phyloP scores from a whole-genome alignment of 257 asterid genomes.

The Rubia yunnanensis region DNA sequence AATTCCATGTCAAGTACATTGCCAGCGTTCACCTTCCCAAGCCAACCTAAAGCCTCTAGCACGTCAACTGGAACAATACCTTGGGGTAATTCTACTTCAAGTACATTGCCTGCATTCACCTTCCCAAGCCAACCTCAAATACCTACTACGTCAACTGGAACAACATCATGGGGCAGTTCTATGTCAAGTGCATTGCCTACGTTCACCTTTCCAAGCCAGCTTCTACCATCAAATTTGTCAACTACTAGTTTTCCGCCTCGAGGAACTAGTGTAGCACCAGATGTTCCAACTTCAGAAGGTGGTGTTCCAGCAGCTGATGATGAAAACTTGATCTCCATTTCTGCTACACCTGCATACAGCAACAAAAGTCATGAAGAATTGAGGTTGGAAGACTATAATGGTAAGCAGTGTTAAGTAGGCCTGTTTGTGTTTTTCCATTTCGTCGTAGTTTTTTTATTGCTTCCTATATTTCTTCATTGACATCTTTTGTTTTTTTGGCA shows the following conservation, averaged over 20 bases:
- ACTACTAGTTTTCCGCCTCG: background rate
- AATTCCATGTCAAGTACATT: too few relatives aligned
- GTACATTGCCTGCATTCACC: background rate
- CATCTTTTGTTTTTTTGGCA: background rate
- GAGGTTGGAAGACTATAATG: slow-evolving; percentile 61
- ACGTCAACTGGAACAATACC: background rate
- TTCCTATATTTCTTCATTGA: background rate
- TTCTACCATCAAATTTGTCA: background rate
- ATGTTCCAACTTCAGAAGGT: background rate
- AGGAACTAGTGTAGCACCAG: background rate
- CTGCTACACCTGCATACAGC: slow-evolving; percentile 56
- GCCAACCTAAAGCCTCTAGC: background rate
- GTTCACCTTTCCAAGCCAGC: too few relatives aligned
- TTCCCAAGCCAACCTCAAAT: background rate
- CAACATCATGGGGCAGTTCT: too few relatives aligned
- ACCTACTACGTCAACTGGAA: background rate
- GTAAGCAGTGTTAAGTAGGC: background rate
- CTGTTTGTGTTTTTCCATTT: background rate
- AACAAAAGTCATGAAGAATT: slow-evolving; percentile 80
- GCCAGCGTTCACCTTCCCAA: too few relatives aligned
- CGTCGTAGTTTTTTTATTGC: background rate
- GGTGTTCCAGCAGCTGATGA: slow-evolving; percentile 35
- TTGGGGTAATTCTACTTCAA: background rate
- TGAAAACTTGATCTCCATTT: slow-evolving; percentile 55
- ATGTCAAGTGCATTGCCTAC: too few relatives aligned